These are phyloP conservation scores for Candida freyschussii DNA, from an alignment of 1,139 yeast genomes.

Conservation along the genomic window DNA sequence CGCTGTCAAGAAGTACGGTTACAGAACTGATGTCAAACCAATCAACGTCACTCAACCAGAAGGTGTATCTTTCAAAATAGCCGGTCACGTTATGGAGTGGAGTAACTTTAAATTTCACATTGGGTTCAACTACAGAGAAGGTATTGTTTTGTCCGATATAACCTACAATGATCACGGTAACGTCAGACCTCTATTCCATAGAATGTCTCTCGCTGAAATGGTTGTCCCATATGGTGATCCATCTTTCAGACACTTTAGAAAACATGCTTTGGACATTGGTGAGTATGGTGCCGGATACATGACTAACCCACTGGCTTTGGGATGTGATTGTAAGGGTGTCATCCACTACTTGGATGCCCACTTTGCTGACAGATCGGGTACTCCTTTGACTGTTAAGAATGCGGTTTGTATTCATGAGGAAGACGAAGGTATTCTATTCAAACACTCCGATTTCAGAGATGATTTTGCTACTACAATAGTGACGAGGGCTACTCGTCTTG, in stretches of 20 bases:
- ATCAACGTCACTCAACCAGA: constrained; percentile 72
- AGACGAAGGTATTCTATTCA: constrained; percentile 72
- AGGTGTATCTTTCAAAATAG: constrained; percentile 72
- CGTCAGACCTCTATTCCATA: constrained; percentile 67
- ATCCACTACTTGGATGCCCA: constrained; percentile 77
- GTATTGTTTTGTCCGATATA: constrained; percentile 72
- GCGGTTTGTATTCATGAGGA: constrained; percentile 84
- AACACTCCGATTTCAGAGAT: constrained; percentile 82
- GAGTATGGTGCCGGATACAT: constrained; percentile 86
- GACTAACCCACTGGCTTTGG: constrained; percentile 72
- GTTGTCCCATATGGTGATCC: constrained; percentile 83
- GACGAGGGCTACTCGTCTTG: constrained; percentile 69
- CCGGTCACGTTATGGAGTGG: constrained; percentile 69
- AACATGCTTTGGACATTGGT: constrained; percentile 82
- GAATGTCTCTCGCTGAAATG: constrained; percentile 77
- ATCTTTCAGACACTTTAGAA: constrained; percentile 75
- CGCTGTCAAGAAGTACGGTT: constrained; percentile 55
- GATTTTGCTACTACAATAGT: constrained; percentile 69
- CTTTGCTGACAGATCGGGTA: constrained; percentile 62
- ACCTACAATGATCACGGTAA: constrained; percentile 70
- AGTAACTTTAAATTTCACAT: constrained; percentile 71
- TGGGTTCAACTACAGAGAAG: constrained; percentile 83
- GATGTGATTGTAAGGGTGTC: constrained; percentile 83
- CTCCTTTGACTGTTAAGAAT: constrained; percentile 63
- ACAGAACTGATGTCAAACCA: constrained; percentile 57